Evolutionary conservation across 306 rosid species (phyloP).

Genomic region (Bauhinia variegata): DNA sequence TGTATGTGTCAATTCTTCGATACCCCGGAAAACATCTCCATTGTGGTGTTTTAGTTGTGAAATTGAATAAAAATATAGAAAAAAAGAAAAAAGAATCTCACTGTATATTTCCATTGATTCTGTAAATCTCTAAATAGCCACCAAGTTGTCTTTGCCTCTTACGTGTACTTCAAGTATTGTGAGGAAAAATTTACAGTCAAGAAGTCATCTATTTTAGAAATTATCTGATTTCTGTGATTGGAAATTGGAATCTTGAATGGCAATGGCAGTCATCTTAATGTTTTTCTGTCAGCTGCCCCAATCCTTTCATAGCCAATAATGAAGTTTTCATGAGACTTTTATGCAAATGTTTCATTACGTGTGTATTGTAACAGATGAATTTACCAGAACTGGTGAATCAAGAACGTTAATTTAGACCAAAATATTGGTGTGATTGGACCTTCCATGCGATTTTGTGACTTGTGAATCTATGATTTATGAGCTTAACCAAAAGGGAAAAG

Average conservation of each 20-base stretch:
- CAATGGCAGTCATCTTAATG: conserved; percentile 1
- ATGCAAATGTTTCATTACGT: too few species aligned
- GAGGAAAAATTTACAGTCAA: conserved; percentile 1
- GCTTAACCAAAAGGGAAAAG: too few species aligned
- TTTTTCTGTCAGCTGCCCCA: background rate
- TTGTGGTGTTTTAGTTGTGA: conserved; percentile 64
- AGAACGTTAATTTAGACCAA: too few species aligned
- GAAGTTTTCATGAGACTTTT: background rate
- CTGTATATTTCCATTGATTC: conserved; percentile 37
- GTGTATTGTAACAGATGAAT: too few species aligned
- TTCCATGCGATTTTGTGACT: too few species aligned
- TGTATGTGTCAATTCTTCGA: conserved; percentile 74
- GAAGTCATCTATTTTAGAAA: conserved; percentile 11
- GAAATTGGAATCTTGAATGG: conserved; percentile 18
- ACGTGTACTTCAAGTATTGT: background rate
- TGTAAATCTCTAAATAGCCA: conserved; percentile 24
- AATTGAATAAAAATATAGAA: conserved; percentile 37
- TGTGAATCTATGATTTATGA: too few species aligned
- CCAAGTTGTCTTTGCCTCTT: background rate
- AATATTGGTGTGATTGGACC: too few species aligned
- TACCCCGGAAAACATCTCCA: conserved; percentile 72
- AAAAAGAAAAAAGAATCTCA: too few species aligned
- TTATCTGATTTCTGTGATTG: background rate
- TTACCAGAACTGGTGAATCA: too few species aligned
- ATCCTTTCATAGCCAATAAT: background rate